Evolutionary conservation across 2,329 filamentous ascomycete genomes (phyloP), one percentile per base, ranked within the genome.

Genomic region (Sclerotinia subarctica): DNA sequence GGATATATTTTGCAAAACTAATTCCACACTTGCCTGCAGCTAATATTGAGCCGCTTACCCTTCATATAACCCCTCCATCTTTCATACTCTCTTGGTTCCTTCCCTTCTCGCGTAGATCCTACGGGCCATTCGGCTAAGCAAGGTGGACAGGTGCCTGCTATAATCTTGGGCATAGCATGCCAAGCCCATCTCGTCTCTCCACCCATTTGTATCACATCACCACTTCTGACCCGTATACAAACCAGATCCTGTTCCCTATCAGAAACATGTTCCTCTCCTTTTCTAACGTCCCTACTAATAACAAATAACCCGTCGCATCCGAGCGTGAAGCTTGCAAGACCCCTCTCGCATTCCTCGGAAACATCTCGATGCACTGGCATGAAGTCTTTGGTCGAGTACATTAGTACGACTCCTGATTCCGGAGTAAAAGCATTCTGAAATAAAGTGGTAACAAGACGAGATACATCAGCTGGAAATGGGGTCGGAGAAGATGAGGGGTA

Each of bases 301-400:
- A 97, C 86, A 75, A 99, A 98, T 0, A 99, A 80, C 0, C 89
- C 91, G 74, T 97, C 94, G 74, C 94, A 98, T 1, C 94, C 95
- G 56, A 98, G 82, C 73, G 91, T 96, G 52, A 98, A 81, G 72
- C 92, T 96, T 19, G 96, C 87, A 21, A 98, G 83, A 0, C 92
- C 92, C 59, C 84, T 87, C 73, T 92, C 85, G 64, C 89, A 91
- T 72, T 91, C 84, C 80, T 98, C 94, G 69, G 92, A 95, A 51
- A 98, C 93, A 76, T 99, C 94, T 17, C 94, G 88, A 80, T 98
- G 94, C 78, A 97, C 87, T 80, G 92, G 94, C 79, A 98, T 89
- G 1, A 91, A 96, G 76, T 98, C 94, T 32, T 93, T 92, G 0
- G 94, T 91, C 0, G 88, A 90, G 80, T 98, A 98, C 56, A 98